Evolutionary conservation across 352 stramenopile species (phyloP).

Genomic region (Blastocystis sp.): DNA sequence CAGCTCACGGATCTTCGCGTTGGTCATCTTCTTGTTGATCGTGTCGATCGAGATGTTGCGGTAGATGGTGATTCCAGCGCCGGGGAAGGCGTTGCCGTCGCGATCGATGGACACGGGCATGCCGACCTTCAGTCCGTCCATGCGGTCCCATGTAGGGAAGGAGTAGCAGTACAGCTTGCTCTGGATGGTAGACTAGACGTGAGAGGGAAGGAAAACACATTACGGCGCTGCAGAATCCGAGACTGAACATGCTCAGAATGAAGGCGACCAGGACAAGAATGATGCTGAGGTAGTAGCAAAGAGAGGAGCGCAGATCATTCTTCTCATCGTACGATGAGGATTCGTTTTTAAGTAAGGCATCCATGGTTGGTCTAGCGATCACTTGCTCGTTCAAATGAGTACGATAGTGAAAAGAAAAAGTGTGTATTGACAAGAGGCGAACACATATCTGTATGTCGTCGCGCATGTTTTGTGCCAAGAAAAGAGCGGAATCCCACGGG

Average conservation of each 20-base stretch:
- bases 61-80: conserved; percentile 66
- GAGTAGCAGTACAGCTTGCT: conserved; percentile 50
- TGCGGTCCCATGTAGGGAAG: conserved; percentile 37
- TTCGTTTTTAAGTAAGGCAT: conserved; percentile 11
- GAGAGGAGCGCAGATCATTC: conserved; percentile 50
- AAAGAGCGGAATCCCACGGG: no score
- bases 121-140: background rate
- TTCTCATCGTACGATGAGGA: background rate
- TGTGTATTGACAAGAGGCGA: background rate
- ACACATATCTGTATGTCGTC: background rate
- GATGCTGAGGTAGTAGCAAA: conserved; percentile 64
- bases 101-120: conserved; percentile 43
- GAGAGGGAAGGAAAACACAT: background rate
- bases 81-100: conserved; percentile 39
- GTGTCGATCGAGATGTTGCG: conserved; percentile 36
- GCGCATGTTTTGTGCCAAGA: no score
- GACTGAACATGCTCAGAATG: conserved; percentile 65
- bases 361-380: background rate
- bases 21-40: conserved; percentile 22
- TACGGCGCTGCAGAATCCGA: conserved; percentile 66
- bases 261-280: conserved; percentile 50
- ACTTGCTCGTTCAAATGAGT: background rate
- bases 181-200: conserved; percentile 49
- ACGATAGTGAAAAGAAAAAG: background rate
- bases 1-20: conserved; percentile 56